Conservation (phyloP, 2,329 filamentous ascomycete genomes). For the Penicillium sp. region DNA sequence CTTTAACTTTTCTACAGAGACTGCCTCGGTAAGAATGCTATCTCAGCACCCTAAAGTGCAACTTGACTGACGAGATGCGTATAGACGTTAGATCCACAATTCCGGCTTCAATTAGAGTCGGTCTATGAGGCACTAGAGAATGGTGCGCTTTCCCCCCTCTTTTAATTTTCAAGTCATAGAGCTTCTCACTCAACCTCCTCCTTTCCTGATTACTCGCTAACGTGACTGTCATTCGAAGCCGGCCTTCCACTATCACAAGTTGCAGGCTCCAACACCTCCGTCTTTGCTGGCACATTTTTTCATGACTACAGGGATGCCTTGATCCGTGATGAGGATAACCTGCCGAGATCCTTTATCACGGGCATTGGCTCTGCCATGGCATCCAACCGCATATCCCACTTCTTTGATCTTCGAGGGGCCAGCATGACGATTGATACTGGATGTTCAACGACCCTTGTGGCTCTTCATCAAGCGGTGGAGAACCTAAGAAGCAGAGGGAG, state of each 20-base stretch:
- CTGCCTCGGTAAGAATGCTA: background rate
- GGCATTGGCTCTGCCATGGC: background rate
- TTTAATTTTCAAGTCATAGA: no score
- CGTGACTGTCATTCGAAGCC: background rate
- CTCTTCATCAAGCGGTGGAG: background rate
- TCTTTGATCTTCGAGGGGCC: constrained; percentile 5
- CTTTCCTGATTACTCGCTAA: no score
- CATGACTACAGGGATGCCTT: constrained; percentile 6
- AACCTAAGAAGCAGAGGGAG: background rate
- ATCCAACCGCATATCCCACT: constrained; percentile 4
- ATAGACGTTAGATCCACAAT: constrained; percentile 25
- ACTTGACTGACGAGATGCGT: background rate
- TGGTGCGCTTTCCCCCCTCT: constrained; percentile 9
- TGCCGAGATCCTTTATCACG: constrained; percentile 1
- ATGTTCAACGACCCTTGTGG: background rate
- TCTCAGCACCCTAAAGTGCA: background rate
- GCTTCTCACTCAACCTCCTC: no score
- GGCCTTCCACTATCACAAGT: constrained; percentile 26
- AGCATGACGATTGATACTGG: constrained; percentile 6
- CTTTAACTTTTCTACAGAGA: constrained; percentile 25
- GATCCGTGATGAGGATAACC: constrained; percentile 5
- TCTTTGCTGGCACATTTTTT: constrained; percentile 1
- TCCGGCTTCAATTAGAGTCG: constrained; percentile 25
- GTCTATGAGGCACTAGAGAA: constrained; percentile 42
- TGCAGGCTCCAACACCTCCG: constrained; percentile 6